Evolutionary conservation across 2,329 filamentous ascomycete species (phyloP), one percentile per base, ranked within the genome.

Genomic region (Colletotrichum neosansevieriae): DNA sequence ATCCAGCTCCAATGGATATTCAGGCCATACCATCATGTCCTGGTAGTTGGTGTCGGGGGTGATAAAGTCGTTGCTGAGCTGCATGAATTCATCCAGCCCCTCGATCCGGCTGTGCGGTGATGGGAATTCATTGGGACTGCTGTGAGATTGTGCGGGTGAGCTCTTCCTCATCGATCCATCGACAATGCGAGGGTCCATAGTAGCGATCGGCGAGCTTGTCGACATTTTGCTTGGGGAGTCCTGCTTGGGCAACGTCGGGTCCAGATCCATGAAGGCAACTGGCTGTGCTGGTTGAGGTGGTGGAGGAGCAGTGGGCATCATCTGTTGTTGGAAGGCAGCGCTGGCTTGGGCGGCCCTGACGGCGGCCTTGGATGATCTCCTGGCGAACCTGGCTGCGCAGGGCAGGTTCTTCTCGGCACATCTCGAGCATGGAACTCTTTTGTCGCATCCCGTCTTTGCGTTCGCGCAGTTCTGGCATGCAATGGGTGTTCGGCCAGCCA

Each of bases 291-390:
- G 72, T 58, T 66, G 72, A 50, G 50, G 72, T 56, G 54, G 58
- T 50, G 62, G 67, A 11, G 62, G 45, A 9, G 40, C 63, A 11
- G 62, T 70, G 15, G 72, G 57, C 70, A 75, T 61, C 17, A 75
- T 67, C 13, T 72, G 71, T n/a, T 71, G 75, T 44, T 74, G 78
- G 54, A 78, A 76, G 0, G 79, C 76, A 13, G 76, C 76, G 38
- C 63, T 79, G 38, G 79, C 79, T 62, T 84, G 82, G 4, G 82
- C 81, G 2, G 79, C 81, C 17, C 83, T 78, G 12, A 81, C 73
- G 2, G 81, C 82, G 3, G 79, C 81, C 72, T 86, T 87, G 32
- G 82, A 83, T 2, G 84, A 83, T 36, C 85, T 78, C 24, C 85
- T 79, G 2, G 85, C 84, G 74, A 83, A 87, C 13, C 85, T 79